Conservation (phyloP, 1,284 basidiomycete species). For the Trametes hirsuta region DNA sequence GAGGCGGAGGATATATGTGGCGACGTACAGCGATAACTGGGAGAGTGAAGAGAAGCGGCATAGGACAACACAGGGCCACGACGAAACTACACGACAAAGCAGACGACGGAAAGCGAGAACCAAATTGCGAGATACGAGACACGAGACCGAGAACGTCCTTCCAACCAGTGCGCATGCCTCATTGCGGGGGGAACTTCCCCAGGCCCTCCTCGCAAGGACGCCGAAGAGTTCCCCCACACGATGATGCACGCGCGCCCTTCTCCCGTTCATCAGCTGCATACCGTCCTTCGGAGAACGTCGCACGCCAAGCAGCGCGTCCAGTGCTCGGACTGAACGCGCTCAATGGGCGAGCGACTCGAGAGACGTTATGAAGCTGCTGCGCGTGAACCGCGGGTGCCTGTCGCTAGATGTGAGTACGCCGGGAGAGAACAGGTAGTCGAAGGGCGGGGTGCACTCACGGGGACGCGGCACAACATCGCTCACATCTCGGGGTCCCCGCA, state of each 20-base stretch:
- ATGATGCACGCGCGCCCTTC: slow-evolving; percentile 6
- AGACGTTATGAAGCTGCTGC: slow-evolving; percentile 9
- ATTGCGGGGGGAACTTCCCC: slow-evolving; percentile 10
- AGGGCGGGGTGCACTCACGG: no score
- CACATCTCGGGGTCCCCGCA: no score
- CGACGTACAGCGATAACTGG: no score
- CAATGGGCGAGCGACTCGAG: slow-evolving; percentile 9
- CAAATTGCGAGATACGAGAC: neutral
- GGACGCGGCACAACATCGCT: no score
- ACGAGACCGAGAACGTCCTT: neutral
- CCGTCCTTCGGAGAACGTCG: slow-evolving; percentile 7
- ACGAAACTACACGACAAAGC: no score
- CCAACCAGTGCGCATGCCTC: slow-evolving; percentile 4
- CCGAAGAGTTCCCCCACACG: slow-evolving; percentile 3
- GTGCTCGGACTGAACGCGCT: neutral
- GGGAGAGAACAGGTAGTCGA: no score
- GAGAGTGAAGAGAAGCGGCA: no score
- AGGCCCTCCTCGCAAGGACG: slow-evolving; percentile 7
- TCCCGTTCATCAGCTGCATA: slow-evolving; percentile 14
- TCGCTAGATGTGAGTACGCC: no score
- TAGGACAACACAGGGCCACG: no score
- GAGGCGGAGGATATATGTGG: no score
- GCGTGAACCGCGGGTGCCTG: slow-evolving; percentile 13
- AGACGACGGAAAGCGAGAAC: no score
- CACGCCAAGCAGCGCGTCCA: slow-evolving; percentile 9